These are phyloP conservation scores for Xerocomellus amylosporus DNA, from an alignment of 768 basidiomycete genomes.

Conservation along the genomic window DNA sequence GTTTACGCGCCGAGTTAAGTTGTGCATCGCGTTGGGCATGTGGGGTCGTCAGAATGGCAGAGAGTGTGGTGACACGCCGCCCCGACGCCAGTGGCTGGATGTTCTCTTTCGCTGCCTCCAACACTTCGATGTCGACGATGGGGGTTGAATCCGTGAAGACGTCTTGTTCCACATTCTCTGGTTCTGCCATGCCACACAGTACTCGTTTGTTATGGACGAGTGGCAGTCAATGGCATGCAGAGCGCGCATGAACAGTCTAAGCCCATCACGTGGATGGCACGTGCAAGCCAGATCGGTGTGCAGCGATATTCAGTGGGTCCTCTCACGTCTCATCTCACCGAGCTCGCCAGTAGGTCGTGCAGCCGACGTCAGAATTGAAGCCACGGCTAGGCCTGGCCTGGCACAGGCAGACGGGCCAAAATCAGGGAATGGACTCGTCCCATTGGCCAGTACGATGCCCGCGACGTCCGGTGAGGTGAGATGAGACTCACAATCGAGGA, in stretches of 20 bases:
- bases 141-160: constrained; percentile 40
- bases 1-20: constrained; percentile 59
- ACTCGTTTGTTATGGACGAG: neutral
- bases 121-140: constrained; percentile 77
- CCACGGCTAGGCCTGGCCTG: no score
- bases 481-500: no score
- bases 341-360: no score
- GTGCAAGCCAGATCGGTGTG: no score
- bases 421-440: no score
- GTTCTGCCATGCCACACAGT: constrained; percentile 17
- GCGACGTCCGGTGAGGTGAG: no score
- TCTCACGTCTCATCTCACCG: no score
- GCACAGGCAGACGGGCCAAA: no score
- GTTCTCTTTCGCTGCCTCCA: constrained; percentile 85
- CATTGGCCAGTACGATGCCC: no score
- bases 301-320: no score
- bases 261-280: constrained; percentile 20
- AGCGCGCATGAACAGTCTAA: constrained; percentile 21
- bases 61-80: constrained; percentile 75
- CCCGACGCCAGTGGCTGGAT: constrained; percentile 79
- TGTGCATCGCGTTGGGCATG: constrained; percentile 73
- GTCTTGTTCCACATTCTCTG: constrained; percentile 36
- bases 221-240: neutral
- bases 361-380: no score
- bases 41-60: constrained; percentile 70